A percentile compares a stretch with the other conserved stretches of the same genome.
Evolutionary conservation across 805 yeast species (phyloP).

Genomic region (Schizosaccharomyces japonicus): DNA sequence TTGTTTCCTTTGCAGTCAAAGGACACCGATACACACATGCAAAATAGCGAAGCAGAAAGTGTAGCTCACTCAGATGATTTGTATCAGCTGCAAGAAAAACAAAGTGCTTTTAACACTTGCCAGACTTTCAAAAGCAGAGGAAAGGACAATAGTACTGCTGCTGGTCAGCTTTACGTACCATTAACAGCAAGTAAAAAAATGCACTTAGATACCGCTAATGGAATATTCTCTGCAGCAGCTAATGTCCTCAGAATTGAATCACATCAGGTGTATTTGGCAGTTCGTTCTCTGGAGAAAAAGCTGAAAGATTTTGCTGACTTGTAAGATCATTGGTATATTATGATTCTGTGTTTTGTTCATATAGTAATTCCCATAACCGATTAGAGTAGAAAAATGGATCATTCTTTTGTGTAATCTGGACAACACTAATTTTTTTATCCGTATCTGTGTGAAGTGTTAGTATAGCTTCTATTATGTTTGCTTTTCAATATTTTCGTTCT

Average conservation of each 20-base stretch:
- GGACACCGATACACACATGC: too few relatives aligned
- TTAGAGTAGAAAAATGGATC: slow-evolving; percentile 50
- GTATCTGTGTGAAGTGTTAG: background rate
- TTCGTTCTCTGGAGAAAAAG: background rate
- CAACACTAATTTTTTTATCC: slow-evolving; percentile 10
- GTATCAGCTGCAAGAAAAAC: too few relatives aligned
- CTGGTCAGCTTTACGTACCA: too few relatives aligned
- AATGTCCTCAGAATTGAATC: background rate
- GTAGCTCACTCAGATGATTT: too few relatives aligned
- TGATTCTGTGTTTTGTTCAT: background rate
- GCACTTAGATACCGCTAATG: too few relatives aligned
- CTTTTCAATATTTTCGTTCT: background rate
- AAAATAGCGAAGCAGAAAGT: too few relatives aligned
- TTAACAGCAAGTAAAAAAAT: background rate
- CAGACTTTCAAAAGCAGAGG: too few relatives aligned
- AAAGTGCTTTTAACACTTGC: too few relatives aligned
- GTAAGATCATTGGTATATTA: background rate
- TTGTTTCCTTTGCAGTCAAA: background rate
- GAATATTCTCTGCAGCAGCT: background rate
- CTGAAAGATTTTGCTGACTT: background rate
- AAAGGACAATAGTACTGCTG: too few relatives aligned
- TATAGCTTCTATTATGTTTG: background rate
- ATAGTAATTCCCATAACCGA: slow-evolving; percentile 40
- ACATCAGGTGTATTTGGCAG: background rate
- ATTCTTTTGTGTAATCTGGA: slow-evolving; percentile 21